Evolutionary conservation across 2,329 filamentous ascomycete species (phyloP).

Genomic region (Trichoderma breve): DNA sequence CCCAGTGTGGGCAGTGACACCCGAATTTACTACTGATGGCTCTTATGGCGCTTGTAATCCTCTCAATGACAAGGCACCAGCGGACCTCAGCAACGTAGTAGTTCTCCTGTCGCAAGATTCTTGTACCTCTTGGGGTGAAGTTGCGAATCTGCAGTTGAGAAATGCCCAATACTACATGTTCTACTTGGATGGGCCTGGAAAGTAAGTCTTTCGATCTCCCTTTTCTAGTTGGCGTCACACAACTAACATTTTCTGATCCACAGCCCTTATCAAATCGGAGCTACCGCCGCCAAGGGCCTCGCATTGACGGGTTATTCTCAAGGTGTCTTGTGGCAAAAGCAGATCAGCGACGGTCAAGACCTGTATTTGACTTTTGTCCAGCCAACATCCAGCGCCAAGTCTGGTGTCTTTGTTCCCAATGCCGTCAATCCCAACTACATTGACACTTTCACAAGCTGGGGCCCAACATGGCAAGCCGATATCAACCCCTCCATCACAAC

Average conservation of each 20-base stretch:
- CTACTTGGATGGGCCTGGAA: constrained; percentile 51
- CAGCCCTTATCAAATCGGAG: background rate
- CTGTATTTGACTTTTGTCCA: background rate
- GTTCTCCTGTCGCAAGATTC: constrained; percentile 58
- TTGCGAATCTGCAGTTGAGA: constrained; percentile 55
- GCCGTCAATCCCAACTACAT: constrained; percentile 48
- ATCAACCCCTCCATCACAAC: constrained; percentile 55
- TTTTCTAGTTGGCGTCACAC: rapidly evolving
- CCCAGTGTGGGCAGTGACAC: constrained; percentile 49
- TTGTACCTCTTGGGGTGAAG: constrained; percentile 47
- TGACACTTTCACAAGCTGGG: constrained; percentile 57
- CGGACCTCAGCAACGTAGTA: constrained; percentile 56
- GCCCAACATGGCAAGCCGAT: constrained; percentile 58
- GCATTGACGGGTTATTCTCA: constrained; percentile 33
- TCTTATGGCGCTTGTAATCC: constrained; percentile 51
- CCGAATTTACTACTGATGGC: constrained; percentile 43
- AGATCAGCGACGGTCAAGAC: background rate
- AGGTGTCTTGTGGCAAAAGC: constrained; percentile 24
- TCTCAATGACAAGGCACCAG: constrained; percentile 48
- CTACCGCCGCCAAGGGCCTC: constrained; percentile 31
- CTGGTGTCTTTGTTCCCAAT: constrained; percentile 33
- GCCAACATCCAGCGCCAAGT: background rate
- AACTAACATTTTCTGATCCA: background rate
- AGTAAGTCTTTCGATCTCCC: background rate
- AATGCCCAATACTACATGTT: constrained; percentile 61